Evolutionary conservation across 1,139 yeast genomes (phyloP).

Genomic region (Debaryomyces udenii): DNA sequence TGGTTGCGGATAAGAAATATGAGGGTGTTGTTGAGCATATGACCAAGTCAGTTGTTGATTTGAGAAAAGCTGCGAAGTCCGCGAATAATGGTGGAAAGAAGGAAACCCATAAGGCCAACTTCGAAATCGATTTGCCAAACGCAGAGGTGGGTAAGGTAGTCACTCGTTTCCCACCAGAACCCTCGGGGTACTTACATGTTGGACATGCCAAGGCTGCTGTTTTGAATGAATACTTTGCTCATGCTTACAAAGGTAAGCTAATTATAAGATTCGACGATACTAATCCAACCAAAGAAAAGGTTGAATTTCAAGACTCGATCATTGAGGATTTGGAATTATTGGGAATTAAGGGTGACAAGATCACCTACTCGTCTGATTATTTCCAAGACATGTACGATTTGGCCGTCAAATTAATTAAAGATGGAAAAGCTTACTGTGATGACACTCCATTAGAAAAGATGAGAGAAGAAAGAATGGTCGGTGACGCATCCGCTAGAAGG

Average conservation of each 20-base stretch:
- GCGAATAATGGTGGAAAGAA: conserved; percentile 62
- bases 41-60: conserved; percentile 68
- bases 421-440: conserved; percentile 91
- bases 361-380: conserved; percentile 85
- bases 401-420: conserved; percentile 79
- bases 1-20: conserved; percentile 62
- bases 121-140: conserved; percentile 81
- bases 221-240: conserved; percentile 87
- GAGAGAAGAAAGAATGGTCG: conserved; percentile 96
- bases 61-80: conserved; percentile 68
- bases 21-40: conserved; percentile 71
- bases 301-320: conserved; percentile 83
- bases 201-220: conserved; percentile 96
- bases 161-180: conserved; percentile 88
- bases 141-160: conserved; percentile 89
- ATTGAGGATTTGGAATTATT: conserved; percentile 78
- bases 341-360: conserved; percentile 82
- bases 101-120: conserved; percentile 79
- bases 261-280: conserved; percentile 93
- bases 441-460: conserved; percentile 84
- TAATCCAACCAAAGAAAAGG: conserved; percentile 88
- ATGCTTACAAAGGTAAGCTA: conserved; percentile 84
- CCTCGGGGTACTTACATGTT: conserved; percentile 82
- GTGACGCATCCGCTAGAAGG: conserved; percentile 82
- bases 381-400: conserved; percentile 81